Conservation (phyloP, 2,329 filamentous ascomycete genomes). For the Trichoderma harzianum region DNA sequence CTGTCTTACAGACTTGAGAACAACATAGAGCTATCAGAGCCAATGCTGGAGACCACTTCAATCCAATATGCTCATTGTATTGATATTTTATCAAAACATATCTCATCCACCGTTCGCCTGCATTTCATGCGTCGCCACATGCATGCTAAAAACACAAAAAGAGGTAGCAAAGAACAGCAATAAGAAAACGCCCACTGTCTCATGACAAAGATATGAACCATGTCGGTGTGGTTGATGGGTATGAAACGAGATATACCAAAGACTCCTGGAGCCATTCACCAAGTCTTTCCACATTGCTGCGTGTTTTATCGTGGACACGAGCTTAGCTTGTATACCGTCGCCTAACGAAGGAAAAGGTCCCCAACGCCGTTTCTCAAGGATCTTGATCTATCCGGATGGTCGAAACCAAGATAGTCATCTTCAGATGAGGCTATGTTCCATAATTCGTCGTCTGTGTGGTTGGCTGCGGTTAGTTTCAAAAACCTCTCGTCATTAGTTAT, state of each 20-base stretch:
- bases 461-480: neutral
- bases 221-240: conserved; percentile 7
- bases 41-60: conserved; percentile 7
- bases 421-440: conserved; percentile 50
- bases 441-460: conserved; percentile 54
- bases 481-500: neutral
- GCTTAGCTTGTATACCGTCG: neutral
- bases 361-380: conserved; percentile 56
- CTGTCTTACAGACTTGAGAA: conserved; percentile 8
- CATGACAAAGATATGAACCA: conserved; percentile 10
- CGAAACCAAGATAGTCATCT: conserved; percentile 62
- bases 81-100: conserved; percentile 16
- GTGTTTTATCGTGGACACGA: neutral
- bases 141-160: conserved; percentile 15
- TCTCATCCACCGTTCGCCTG: conserved; percentile 14
- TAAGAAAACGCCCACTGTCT: conserved; percentile 17
- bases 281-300: neutral
- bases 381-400: conserved; percentile 62
- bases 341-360: conserved; percentile 57
- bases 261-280: conserved; percentile 12
- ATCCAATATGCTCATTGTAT: conserved; percentile 17
- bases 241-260: conserved; percentile 19
- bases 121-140: conserved; percentile 17
- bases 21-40: conserved; percentile 6
- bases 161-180: neutral